Conservation (phyloP, 441 rosid species). For the Gossypium laxum region DNA sequence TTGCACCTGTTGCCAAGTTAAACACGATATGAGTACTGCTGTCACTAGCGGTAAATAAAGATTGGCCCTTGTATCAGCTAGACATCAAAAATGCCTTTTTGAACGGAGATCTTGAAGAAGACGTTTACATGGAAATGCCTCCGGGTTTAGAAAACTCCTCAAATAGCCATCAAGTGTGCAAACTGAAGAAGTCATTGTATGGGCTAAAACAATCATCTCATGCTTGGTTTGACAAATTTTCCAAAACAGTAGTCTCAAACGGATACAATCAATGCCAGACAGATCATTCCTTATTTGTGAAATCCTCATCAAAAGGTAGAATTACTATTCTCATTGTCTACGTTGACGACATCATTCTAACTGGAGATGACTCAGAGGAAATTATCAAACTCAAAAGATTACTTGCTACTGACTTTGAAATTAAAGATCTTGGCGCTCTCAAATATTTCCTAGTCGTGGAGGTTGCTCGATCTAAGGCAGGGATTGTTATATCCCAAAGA, state of each 20-base stretch:
- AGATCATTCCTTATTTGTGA: background rate
- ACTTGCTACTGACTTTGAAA: background rate
- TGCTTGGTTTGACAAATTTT: background rate
- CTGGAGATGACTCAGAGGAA: background rate
- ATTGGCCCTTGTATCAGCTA: background rate
- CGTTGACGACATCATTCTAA: background rate
- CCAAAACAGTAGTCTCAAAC: background rate
- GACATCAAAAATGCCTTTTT: background rate
- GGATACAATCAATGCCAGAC: background rate
- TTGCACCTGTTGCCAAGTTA: background rate
- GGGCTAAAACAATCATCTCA: background rate
- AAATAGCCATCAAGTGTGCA: background rate
- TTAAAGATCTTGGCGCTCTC: background rate
- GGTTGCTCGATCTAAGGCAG: background rate
- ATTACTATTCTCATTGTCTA: background rate
- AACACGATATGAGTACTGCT: background rate
- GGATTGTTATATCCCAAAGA: background rate
- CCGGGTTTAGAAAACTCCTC: background rate
- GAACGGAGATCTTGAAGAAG: background rate
- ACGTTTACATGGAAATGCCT: background rate
- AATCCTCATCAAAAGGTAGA: background rate
- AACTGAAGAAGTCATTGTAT: background rate
- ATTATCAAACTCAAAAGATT: background rate
- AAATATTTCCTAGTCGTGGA: background rate
- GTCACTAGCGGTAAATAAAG: background rate